Percentiles rank a stretch among this genome's conserved stretches.
phyloP scores from a whole-genome alignment of 768 basidiomycete genomes.

The Phallus indusiatus region DNA sequence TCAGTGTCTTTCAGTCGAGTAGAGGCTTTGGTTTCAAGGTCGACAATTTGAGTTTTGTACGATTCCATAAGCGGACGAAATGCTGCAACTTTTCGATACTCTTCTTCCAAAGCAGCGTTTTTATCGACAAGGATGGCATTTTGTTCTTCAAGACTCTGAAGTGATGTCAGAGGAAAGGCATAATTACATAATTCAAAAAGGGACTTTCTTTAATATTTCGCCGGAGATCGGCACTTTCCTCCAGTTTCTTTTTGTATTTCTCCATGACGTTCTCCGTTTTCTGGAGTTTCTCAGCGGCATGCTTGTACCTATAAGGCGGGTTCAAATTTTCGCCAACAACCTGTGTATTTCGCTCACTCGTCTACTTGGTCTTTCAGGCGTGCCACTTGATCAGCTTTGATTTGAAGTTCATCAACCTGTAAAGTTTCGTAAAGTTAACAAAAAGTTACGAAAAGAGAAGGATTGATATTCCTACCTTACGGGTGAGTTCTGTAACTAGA shows the following conservation, averaged over 20 bases:
- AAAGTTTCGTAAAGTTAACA: not conserved
- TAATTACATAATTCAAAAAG: not conserved
- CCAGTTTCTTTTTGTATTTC: slow-evolving; percentile 97
- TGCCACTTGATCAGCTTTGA: slow-evolving; percentile 63
- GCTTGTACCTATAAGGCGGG: slow-evolving; percentile 55
- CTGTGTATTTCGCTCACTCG: slow-evolving; percentile 48
- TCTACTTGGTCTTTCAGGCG: slow-evolving; percentile 90
- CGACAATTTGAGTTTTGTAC: slow-evolving; percentile 78
- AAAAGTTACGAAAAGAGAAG: not conserved
- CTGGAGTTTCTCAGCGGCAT: slow-evolving; percentile 83
- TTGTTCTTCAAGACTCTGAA: slow-evolving; percentile 80
- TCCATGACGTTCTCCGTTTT: slow-evolving; percentile 98
- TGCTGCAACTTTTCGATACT: slow-evolving; percentile 76
- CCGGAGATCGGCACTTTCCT: slow-evolving; percentile 71
- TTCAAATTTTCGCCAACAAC: slow-evolving; percentile 1
- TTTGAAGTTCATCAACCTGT: slow-evolving; percentile 67
- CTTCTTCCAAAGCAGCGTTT: slow-evolving; percentile 87
- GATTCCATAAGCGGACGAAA: slow-evolving; percentile 88
- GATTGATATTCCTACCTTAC: slow-evolving; percentile 31
- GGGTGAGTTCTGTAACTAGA: slow-evolving; percentile 61
- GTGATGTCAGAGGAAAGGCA: not conserved
- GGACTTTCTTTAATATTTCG: slow-evolving; percentile 28
- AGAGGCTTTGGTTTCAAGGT: slow-evolving; percentile 67
- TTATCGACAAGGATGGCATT: slow-evolving; percentile 88
- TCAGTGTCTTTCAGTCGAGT: slow-evolving; percentile 63